Base-by-base conservation (phyloP, 345 rosid species). In the Punica granatum region DNA sequence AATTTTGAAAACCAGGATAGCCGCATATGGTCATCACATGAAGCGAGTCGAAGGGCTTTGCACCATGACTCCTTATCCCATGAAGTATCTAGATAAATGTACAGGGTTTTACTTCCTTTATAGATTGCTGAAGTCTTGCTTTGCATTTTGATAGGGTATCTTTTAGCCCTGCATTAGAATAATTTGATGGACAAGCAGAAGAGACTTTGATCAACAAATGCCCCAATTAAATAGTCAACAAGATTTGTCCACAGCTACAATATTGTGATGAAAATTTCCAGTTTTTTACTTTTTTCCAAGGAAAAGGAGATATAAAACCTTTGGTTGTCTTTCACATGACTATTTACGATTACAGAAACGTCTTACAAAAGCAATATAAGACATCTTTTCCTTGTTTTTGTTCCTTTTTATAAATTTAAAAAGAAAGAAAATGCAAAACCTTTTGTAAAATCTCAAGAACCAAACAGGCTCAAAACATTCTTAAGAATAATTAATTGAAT, bases 31-130 rank as follows among this genome's bases (percentile, higher is more conserved):
- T 88, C 83, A 60, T 77, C 74, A 70, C 87, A 83, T 65, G 98
- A 86, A 72, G 92, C 97, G 69, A 88, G 84, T 74, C 97, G 98
- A 36, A 94, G 96, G 63, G 96, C 90, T 78, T 86, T 91, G 76
- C 97, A 94, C 99, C 99, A 94, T 8, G 98, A 84, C 73, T 94
- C 99, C 83, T 94, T 94, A 81, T 91, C 98, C 98, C 97, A 94
- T 51, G 97, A 86, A 74, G 99, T 94, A 73, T 94, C 97, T 16
- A 82, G 86, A 74, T 84, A 94, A 31, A 94, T 77, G 78, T 83
- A 88, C 68, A 94, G 64, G 70, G 76, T 77, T 63, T 75, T 80
- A 66, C 89, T 84, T 66, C 85, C 90, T 67, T 84, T 83, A 74
- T 84, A 88, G 70, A 94, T 72, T 25, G n/a, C 68, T 0, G 90